These are phyloP conservation scores for Tetrahymena malaccensis DNA, from an alignment of 73 alveolate species.

Conservation along the genomic window DNA sequence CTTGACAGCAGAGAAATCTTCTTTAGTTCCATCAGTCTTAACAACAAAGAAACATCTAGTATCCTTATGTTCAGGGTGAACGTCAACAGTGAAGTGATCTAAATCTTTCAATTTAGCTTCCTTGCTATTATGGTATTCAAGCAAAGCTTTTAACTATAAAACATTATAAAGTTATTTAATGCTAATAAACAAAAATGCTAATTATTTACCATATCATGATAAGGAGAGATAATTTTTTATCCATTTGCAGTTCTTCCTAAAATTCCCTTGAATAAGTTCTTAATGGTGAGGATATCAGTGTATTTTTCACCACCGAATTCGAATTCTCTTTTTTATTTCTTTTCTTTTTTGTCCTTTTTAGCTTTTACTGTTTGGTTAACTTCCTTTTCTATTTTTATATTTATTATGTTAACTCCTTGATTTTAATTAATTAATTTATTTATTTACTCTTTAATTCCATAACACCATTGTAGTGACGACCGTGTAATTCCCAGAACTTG, in stretches of 20 bases:
- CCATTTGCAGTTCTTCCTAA: slow-evolving; percentile 52
- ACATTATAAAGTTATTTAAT: neutral
- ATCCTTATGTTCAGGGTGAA: slow-evolving; percentile 67
- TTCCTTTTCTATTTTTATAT: slow-evolving; percentile 21
- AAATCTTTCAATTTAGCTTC: slow-evolving; percentile 57
- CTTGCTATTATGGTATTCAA: slow-evolving; percentile 52
- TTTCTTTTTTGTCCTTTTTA: slow-evolving; percentile 29
- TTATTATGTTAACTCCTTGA: slow-evolving; percentile 8
- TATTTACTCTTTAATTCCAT: slow-evolving; percentile 46
- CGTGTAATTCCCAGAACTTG: slow-evolving; percentile 89
- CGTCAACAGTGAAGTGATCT: slow-evolving; percentile 67
- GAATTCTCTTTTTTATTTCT: slow-evolving; percentile 44
- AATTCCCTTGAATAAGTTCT: slow-evolving; percentile 46
- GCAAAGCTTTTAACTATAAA: slow-evolving; percentile 6
- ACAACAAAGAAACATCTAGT: slow-evolving; percentile 84
- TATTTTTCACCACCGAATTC: slow-evolving; percentile 47
- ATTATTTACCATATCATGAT: slow-evolving; percentile 57
- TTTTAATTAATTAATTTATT: neutral
- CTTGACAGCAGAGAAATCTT: slow-evolving; percentile 69
- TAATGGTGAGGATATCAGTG: slow-evolving; percentile 53
- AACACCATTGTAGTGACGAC: slow-evolving; percentile 79
- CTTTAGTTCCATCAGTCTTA: slow-evolving; percentile 67
- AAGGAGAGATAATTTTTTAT: slow-evolving; percentile 58
- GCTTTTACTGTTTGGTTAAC: slow-evolving; percentile 47
- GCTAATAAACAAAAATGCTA: too few species aligned